These are phyloP conservation scores for Coccomyxa sp. DNA, from an alignment of 139 green algal species.

Conservation along the genomic window DNA sequence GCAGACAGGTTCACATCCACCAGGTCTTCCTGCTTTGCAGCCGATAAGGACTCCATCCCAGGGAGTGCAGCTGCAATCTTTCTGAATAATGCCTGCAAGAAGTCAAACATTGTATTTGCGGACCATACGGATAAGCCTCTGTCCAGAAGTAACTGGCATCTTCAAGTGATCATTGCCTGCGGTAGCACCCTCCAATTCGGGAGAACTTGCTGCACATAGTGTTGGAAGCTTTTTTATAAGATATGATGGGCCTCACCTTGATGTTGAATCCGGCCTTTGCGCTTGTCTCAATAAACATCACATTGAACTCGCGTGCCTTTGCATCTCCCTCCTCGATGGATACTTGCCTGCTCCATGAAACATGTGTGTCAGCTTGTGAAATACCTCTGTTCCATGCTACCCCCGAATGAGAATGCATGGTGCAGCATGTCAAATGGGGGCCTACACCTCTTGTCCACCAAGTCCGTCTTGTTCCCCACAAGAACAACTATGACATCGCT, in stretches of 20 bases:
- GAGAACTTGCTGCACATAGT: not conserved
- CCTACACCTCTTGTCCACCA: slow-evolving; percentile 83
- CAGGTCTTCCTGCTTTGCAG: slow-evolving; percentile 73
- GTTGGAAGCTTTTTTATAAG: too few relatives aligned
- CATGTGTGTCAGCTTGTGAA: not conserved
- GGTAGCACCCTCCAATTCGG: not conserved
- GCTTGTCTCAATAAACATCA: slow-evolving; percentile 99
- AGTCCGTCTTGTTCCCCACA: slow-evolving; percentile 99
- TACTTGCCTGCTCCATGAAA: slow-evolving; percentile 74
- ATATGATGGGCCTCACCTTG: slow-evolving; percentile 55
- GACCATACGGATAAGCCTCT: not conserved
- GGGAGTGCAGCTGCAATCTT: slow-evolving; percentile 96
- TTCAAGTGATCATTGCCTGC: not conserved
- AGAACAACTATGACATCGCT: slow-evolving; percentile 98
- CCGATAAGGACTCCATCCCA: slow-evolving; percentile 82
- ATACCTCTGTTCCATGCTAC: not conserved
- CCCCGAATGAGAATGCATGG: not conserved
- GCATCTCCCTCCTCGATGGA: slow-evolving; percentile 93
- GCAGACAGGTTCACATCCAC: slow-evolving; percentile 86
- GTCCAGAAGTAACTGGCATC: not conserved
- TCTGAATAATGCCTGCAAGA: slow-evolving; percentile 84
- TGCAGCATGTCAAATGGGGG: not conserved
- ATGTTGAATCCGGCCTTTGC: slow-evolving; percentile 99
- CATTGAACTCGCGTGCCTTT: slow-evolving; percentile 85
- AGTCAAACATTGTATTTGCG: not conserved